Evolutionary conservation across 192 early-diverging fungal species (phyloP).

Genomic region (Coemansia sp.): DNA sequence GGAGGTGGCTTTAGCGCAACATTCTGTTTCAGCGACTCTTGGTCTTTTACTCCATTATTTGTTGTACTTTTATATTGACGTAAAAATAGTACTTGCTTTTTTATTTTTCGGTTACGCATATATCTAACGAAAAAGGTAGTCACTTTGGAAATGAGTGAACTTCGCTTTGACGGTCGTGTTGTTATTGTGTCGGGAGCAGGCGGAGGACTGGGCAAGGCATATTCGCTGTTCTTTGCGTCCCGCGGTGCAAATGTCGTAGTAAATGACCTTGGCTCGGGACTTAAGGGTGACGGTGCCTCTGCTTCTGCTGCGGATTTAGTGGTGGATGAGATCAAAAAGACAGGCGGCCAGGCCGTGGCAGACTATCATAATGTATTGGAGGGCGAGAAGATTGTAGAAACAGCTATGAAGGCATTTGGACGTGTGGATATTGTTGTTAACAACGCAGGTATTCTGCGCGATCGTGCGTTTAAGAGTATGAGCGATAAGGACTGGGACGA

Average conservation of each 20-base stretch:
- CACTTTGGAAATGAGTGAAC: constrained; percentile 16
- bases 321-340: constrained; percentile 84
- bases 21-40: background rate
- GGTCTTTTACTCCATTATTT: background rate
- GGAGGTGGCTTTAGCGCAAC: background rate
- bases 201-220: constrained; percentile 85
- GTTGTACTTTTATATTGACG: background rate
- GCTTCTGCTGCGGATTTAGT: constrained; percentile 87
- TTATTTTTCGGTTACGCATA: background rate
- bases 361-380: constrained; percentile 98
- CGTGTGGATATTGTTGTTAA: constrained; percentile 95
- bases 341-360: constrained; percentile 91
- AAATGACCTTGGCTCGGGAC: constrained; percentile 87
- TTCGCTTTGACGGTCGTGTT: constrained; percentile 80
- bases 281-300: constrained; percentile 73
- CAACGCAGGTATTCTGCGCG: constrained; percentile 97
- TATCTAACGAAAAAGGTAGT: background rate
- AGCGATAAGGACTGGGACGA: constrained; percentile 97
- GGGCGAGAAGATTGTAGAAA: constrained; percentile 97
- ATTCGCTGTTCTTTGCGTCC: constrained; percentile 86
- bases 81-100: background rate
- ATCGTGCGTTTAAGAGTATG: constrained; percentile 96
- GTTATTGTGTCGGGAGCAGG: constrained; percentile 96
- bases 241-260: constrained; percentile 94
- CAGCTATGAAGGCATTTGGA: constrained; percentile 93